Conservation (phyloP, 2,329 filamentous ascomycete genomes). For the Exophiala spinifera region DNA sequence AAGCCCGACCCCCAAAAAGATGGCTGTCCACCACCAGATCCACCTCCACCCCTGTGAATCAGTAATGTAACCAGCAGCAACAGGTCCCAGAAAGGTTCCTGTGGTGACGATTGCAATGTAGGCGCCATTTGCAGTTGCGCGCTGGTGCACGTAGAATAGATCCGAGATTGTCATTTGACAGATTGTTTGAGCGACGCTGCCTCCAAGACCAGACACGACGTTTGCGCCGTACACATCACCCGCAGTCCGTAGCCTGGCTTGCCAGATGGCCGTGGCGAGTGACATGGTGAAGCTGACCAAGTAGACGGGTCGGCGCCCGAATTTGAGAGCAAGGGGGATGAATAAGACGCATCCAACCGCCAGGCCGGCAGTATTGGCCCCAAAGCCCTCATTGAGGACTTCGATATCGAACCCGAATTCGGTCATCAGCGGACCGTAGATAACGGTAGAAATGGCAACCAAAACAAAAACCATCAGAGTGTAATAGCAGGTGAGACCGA, state of each 20-base stretch:
- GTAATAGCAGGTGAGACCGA: background rate
- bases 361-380: background rate
- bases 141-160: background rate
- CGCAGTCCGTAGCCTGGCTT: background rate
- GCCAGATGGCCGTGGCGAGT: background rate
- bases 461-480: background rate
- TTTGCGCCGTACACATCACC: background rate
- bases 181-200: background rate
- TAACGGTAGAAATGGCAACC: background rate
- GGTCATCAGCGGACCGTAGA: background rate
- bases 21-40: conserved; percentile 37
- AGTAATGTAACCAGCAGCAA: conserved; percentile 35
- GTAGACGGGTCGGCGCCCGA: conserved; percentile 22
- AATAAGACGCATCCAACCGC: conserved; percentile 29
- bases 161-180: background rate
- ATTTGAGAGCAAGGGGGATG: conserved; percentile 11
- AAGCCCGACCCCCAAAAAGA: conserved; percentile 34
- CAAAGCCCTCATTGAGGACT: background rate
- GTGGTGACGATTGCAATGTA: background rate
- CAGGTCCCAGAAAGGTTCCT: conserved; percentile 28
- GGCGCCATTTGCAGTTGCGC: background rate
- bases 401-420: background rate
- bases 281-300: background rate
- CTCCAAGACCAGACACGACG: background rate
- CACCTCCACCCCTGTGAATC: conserved; percentile 37